Conservation (phyloP, 768 basidiomycete species). For the Paxillus ammoniavirescens region DNA sequence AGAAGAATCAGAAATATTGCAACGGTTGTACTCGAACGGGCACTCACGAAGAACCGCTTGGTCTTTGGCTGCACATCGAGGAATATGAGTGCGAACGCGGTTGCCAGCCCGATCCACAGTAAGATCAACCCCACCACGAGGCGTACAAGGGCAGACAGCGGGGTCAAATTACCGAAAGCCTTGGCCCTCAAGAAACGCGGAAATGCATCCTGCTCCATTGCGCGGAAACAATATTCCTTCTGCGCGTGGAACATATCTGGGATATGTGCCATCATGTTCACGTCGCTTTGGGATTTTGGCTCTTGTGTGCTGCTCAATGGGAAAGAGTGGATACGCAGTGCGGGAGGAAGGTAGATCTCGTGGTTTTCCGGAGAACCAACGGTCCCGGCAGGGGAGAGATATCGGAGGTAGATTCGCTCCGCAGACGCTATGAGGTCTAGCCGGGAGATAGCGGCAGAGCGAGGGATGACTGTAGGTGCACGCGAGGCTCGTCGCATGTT, state of each 20-base stretch:
- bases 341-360: constrained; percentile 95
- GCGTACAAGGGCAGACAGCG: constrained; percentile 82
- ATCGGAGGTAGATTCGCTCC: constrained; percentile 94
- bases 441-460: constrained; percentile 87
- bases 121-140: constrained; percentile 81
- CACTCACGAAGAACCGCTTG: constrained; percentile 90
- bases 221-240: constrained; percentile 95
- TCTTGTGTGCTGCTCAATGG: constrained; percentile 75
- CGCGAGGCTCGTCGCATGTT: constrained; percentile 75
- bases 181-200: constrained; percentile 93
- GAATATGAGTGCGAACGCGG: constrained; percentile 90
- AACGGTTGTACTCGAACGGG: not conserved
- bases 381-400: constrained; percentile 79
- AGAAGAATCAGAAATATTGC: constrained; percentile 4
- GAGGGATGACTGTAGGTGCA: constrained; percentile 92
- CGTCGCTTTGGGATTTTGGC: constrained; percentile 65
- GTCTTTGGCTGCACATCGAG: constrained; percentile 91
- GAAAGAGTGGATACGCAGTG: constrained; percentile 89
- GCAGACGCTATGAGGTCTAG: constrained; percentile 89
- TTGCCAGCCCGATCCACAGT: constrained; percentile 94
- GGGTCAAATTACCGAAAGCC: constrained; percentile 97
- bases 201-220: constrained; percentile 94
- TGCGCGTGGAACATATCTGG: constrained; percentile 98
- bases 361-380: constrained; percentile 86
- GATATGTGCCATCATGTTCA: constrained; percentile 78